These are phyloP conservation scores for Trichosporon sp. DNA, from an alignment of 1,284 basidiomycete species.

Conservation along the genomic window DNA sequence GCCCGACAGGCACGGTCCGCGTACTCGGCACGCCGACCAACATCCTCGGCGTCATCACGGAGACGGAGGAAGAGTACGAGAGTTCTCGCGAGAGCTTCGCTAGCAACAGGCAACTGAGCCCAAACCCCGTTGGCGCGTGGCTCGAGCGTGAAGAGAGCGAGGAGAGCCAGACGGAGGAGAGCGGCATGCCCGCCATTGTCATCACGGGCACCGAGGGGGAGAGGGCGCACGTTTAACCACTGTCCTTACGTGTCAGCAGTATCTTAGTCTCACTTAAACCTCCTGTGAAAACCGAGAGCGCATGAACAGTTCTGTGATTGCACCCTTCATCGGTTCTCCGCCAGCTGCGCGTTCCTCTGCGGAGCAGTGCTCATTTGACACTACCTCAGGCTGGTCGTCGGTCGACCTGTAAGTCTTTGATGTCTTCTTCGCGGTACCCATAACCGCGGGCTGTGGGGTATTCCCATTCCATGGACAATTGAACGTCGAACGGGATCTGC, in stretches of 20 bases:
- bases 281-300: not conserved
- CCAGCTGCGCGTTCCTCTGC: too few species aligned
- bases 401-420: too few species aligned
- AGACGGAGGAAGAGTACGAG: conserved; percentile 3
- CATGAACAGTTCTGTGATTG: not conserved
- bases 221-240: not conserved
- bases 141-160: not conserved
- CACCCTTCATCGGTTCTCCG: too few species aligned
- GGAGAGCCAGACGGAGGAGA: not conserved
- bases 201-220: not conserved
- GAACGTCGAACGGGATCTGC: too few species aligned
- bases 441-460: too few species aligned
- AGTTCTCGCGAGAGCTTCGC: not conserved
- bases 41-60: conserved; percentile 1
- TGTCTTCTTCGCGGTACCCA: too few species aligned
- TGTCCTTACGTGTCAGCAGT: not conserved
- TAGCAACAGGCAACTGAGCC: not conserved
- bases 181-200: not conserved
- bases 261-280: not conserved
- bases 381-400: too few species aligned
- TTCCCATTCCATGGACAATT: too few species aligned
- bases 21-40: not conserved
- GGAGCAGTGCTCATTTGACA: too few species aligned
- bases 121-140: not conserved
- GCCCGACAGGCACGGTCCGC: not conserved